Conservation (phyloP, 2,329 filamentous ascomycete genomes). For the Arthrobotrys sphaeroides region DNA sequence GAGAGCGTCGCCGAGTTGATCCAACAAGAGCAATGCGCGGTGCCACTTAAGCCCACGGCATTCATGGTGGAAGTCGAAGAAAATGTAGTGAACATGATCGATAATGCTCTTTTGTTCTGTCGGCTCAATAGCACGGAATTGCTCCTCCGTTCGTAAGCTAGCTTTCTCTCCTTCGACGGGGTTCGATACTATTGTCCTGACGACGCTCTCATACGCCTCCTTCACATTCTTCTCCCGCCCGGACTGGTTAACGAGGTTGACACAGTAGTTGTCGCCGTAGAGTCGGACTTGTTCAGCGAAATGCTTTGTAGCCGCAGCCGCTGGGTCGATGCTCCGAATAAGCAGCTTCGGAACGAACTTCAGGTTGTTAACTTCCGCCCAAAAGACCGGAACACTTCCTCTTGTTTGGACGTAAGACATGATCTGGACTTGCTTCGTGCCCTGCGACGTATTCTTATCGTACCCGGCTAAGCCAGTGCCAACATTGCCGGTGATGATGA, state of each 20-base stretch:
- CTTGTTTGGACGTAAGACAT: conserved; percentile 95
- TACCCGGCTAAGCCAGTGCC: conserved; percentile 65
- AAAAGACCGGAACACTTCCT: conserved; percentile 94
- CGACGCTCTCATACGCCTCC: conserved; percentile 90
- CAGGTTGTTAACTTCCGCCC: conserved; percentile 94
- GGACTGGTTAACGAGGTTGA: conserved; percentile 96
- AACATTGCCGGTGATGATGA: conserved; percentile 86
- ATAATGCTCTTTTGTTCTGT: conserved; percentile 70
- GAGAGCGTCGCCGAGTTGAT: conserved; percentile 80
- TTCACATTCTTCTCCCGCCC: conserved; percentile 90
- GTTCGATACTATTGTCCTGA: conserved; percentile 76
- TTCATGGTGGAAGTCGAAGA: conserved; percentile 98
- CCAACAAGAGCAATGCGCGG: conserved; percentile 84
- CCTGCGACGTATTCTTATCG: conserved; percentile 56
- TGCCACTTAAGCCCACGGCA: conserved; percentile 96
- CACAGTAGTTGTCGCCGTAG: conserved; percentile 96
- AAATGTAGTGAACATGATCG: conserved; percentile 91
- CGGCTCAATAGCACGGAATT: conserved; percentile 80
- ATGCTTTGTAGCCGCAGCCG: conserved; percentile 81
- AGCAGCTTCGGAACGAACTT: conserved; percentile 91
- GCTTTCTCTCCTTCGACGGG: conserved; percentile 73
- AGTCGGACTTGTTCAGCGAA: conserved; percentile 92
- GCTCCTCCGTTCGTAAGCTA: conserved; percentile 76
- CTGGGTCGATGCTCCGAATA: conserved; percentile 83
- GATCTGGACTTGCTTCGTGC: conserved; percentile 81